phyloP scores from a whole-genome alignment of 768 basidiomycete genomes.

The Terana coerulea region DNA sequence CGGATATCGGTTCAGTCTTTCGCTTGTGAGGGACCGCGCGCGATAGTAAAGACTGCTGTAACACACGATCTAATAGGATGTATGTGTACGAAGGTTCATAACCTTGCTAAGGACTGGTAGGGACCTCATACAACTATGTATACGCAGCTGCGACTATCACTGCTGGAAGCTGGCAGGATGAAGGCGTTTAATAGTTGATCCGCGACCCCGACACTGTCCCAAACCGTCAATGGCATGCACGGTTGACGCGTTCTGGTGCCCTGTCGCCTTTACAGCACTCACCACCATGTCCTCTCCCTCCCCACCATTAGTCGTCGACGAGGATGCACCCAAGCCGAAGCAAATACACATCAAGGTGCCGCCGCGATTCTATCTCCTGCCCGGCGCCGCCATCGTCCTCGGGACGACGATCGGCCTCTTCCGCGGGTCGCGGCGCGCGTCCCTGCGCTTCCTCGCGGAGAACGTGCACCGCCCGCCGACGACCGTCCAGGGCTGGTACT shows the following conservation, averaged over 20 bases:
- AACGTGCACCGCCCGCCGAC: slow-evolving; percentile 85
- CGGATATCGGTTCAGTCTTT: too few species aligned
- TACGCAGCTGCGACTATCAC: too few species aligned
- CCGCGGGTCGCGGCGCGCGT: slow-evolving; percentile 67
- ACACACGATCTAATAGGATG: too few species aligned
- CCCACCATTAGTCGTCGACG: neutral
- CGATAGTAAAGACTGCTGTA: too few species aligned
- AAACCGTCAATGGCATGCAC: neutral
- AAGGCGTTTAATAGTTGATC: too few species aligned
- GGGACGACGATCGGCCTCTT: slow-evolving; percentile 71
- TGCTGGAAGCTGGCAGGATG: too few species aligned
- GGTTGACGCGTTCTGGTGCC: too few species aligned
- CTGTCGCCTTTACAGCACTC: neutral
- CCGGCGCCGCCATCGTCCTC: slow-evolving; percentile 52
- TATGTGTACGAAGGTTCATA: too few species aligned
- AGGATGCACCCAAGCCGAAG: slow-evolving; percentile 17
- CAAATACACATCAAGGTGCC: slow-evolving; percentile 42
- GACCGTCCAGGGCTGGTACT: slow-evolving; percentile 91
- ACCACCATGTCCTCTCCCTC: slow-evolving; percentile 4
- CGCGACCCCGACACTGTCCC: slow-evolving; percentile 1
- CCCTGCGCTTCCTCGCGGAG: slow-evolving; percentile 84
- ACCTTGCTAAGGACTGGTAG: too few species aligned
- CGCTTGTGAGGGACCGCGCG: too few species aligned
- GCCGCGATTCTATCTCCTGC: slow-evolving; percentile 57
- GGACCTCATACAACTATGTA: too few species aligned